phyloP scores from a whole-genome alignment of 371 early-diverging fungal species.

The Mucor mucedo region DNA sequence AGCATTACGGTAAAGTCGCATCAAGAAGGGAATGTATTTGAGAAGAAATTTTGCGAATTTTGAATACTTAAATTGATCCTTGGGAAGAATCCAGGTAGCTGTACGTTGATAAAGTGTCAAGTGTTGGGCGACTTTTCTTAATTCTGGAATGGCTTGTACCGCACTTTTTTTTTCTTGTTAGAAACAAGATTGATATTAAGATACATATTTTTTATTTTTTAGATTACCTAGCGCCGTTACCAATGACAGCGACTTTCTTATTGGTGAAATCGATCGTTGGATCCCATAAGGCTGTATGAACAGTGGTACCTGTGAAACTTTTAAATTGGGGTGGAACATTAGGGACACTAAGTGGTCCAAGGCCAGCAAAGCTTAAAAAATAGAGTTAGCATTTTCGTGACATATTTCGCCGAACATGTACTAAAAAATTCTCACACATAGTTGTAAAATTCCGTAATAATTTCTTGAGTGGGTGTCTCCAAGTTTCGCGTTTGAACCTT shows the following conservation, averaged over 20 bases:
- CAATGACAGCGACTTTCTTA: conserved; percentile 60
- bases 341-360: conserved; percentile 59
- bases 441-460: conserved; percentile 25
- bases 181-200: not conserved
- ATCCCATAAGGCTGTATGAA: conserved; percentile 63
- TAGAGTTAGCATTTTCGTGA: not conserved
- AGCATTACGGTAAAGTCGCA: conserved; percentile 28
- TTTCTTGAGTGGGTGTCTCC: conserved; percentile 37
- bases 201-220: not conserved
- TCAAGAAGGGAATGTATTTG: conserved; percentile 46
- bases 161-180: conserved; percentile 34
- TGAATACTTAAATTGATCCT: conserved; percentile 34
- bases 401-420: not conserved
- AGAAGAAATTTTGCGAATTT: conserved; percentile 40
- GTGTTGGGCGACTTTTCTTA: conserved; percentile 42
- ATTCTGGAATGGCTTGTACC: conserved; percentile 54
- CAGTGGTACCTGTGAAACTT: conserved; percentile 47
- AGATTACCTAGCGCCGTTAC: conserved; percentile 59
- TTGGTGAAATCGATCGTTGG: conserved; percentile 45
- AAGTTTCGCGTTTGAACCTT: conserved; percentile 34
- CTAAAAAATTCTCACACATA: conserved; percentile 31
- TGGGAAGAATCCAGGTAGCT: conserved; percentile 50
- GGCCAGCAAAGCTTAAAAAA: conserved; percentile 12
- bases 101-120: conserved; percentile 60
- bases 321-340: conserved; percentile 55